phyloP scores from a whole-genome alignment of 2,329 filamentous ascomycete genomes.

The Colletotrichum nymphaeae region DNA sequence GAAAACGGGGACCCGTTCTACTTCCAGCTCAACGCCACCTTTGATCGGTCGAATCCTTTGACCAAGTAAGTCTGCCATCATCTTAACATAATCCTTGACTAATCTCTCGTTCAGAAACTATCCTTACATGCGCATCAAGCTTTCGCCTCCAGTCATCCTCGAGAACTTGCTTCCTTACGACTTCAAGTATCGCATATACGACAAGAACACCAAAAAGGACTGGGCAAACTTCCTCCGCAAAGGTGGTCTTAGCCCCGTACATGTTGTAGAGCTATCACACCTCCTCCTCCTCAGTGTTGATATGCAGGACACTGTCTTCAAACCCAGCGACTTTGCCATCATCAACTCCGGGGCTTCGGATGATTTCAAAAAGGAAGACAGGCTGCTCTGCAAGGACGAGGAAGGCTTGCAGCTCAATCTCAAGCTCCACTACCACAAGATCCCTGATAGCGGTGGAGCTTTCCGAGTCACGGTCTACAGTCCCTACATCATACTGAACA shows the following conservation, averaged over 20 bases:
- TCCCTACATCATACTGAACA: conserved; percentile 94
- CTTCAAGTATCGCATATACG: conserved; percentile 99
- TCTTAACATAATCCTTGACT: conserved; percentile 37
- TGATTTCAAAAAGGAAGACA: conserved; percentile 88
- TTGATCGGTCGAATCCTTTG: conserved; percentile 85
- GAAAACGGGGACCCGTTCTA: conserved; percentile 93
- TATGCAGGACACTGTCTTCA: conserved; percentile 96
- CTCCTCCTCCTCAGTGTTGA: conserved; percentile 92
- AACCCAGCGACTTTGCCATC: conserved; percentile 94
- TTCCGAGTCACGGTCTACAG: conserved; percentile 97
- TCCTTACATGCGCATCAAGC: conserved; percentile 92
- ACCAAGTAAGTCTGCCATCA: conserved; percentile 66
- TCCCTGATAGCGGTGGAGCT: conserved; percentile 92
- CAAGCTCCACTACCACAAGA: conserved; percentile 88
- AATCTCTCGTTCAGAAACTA: conserved; percentile 70
- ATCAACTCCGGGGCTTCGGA: conserved; percentile 91
- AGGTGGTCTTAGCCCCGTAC: conserved; percentile 95
- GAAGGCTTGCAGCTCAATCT: conserved; percentile 83
- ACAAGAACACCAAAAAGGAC: conserved; percentile 98
- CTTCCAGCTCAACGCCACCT: conserved; percentile 92
- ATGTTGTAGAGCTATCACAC: conserved; percentile 96
- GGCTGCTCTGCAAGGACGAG: conserved; percentile 84
- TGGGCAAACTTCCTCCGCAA: conserved; percentile 99
- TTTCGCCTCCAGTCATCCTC: conserved; percentile 92
- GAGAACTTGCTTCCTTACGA: conserved; percentile 97